phyloP scores from a whole-genome alignment of 208 protist species.

The Strigomonas culicis region DNA sequence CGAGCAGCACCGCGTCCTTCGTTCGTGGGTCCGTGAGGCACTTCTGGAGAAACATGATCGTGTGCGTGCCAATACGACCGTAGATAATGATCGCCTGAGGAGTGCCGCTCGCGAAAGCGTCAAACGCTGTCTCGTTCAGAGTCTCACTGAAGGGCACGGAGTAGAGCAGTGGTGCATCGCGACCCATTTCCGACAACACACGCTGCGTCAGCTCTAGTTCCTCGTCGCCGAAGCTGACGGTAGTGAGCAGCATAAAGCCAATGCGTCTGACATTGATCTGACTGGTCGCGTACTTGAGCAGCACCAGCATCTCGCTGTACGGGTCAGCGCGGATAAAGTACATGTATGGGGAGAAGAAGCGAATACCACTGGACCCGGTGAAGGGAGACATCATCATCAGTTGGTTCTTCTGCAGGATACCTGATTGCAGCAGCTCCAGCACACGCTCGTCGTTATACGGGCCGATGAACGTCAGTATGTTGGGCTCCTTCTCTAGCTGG shows the following conservation, averaged over 20 bases:
- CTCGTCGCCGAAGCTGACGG: slow-evolving; percentile 24
- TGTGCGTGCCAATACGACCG: slow-evolving; percentile 18
- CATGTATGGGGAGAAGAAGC: slow-evolving; percentile 28
- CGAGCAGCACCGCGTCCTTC: slow-evolving; percentile 22
- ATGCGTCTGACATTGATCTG: slow-evolving; percentile 24
- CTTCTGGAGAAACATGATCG: slow-evolving; percentile 23
- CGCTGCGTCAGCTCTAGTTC: background rate
- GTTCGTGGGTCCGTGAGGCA: slow-evolving; percentile 29
- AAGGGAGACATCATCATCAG: slow-evolving; percentile 30
- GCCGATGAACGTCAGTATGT: slow-evolving; percentile 27
- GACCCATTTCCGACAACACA: too few relatives aligned
- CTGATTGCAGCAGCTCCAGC: slow-evolving; percentile 1
- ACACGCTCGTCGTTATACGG: slow-evolving; percentile 22
- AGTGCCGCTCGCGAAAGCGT: slow-evolving; percentile 29
- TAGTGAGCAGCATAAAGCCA: slow-evolving; percentile 52
- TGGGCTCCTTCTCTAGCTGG: slow-evolving; percentile 5
- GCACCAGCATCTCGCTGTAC: slow-evolving; percentile 23
- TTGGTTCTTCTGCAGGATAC: slow-evolving; percentile 15
- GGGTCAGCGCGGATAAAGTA: slow-evolving; percentile 45
- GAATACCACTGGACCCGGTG: slow-evolving; percentile 30
- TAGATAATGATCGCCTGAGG: slow-evolving; percentile 49
- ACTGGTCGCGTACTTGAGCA: slow-evolving; percentile 26
- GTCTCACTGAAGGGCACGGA: background rate
- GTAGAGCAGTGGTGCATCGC: too few relatives aligned
- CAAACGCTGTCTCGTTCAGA: slow-evolving; percentile 23